Percentiles rank a stretch among this genome's conserved stretches.
These are phyloP conservation scores for Exobasidium rhododendri DNA, from an alignment of 1,284 basidiomycete species.

Conservation along the genomic window DNA sequence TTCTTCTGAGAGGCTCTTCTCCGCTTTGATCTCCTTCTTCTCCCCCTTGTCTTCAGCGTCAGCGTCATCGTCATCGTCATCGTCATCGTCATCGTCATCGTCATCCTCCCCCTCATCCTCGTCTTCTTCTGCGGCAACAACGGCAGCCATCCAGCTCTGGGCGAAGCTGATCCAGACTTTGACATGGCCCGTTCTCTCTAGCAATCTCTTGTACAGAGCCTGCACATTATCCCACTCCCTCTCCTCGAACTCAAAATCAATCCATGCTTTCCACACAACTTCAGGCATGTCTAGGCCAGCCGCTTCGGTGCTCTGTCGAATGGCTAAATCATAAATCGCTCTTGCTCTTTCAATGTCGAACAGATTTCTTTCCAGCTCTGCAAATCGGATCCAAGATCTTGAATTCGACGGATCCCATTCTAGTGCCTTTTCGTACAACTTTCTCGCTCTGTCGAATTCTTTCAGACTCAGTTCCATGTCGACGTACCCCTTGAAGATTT, in stretches of 20 bases:
- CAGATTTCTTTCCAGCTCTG: conserved; percentile 86
- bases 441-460: conserved; percentile 91
- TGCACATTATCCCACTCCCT: conserved; percentile 82
- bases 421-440: conserved; percentile 86
- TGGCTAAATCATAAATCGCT: conserved; percentile 90
- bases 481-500: conserved; percentile 54
- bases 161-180: conserved; percentile 61
- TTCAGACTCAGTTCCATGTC: conserved; percentile 50
- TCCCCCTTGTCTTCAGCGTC: conserved; percentile 15
- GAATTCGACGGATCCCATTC: conserved; percentile 51
- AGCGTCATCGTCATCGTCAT: conserved; percentile 61
- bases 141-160: conserved; percentile 58
- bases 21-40: conserved; percentile 23
- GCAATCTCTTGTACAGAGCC: conserved; percentile 82
- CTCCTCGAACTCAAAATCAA: conserved; percentile 93
- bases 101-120: conserved; percentile 64
- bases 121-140: conserved; percentile 70
- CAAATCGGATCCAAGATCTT: conserved; percentile 83
- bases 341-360: conserved; percentile 88
- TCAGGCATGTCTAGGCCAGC: conserved; percentile 85
- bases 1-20: conserved; percentile 21
- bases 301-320: conserved; percentile 68
- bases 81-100: conserved; percentile 63
- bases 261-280: conserved; percentile 76
- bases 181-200: conserved; percentile 84